A percentile compares a stretch with the other conserved stretches of the same genome.
These are phyloP conservation scores for Candida ficus DNA, from an alignment of 805 yeast species.

Conservation along the genomic window DNA sequence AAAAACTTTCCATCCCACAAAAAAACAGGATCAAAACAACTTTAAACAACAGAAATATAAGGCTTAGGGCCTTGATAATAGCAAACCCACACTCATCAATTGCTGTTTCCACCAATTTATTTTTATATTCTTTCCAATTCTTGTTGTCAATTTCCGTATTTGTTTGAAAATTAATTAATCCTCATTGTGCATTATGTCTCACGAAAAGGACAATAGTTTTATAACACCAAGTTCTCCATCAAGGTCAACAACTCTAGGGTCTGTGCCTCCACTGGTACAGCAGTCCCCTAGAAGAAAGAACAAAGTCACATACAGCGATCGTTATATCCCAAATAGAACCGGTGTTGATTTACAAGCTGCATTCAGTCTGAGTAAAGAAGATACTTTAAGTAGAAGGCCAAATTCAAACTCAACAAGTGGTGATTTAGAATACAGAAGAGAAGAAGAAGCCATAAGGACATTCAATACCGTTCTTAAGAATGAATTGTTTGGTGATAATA, in stretches of 20 bases:
- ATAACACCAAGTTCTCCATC: slow-evolving; percentile 27
- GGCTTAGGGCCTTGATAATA: neutral
- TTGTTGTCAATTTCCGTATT: neutral
- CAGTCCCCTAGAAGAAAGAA: slow-evolving; percentile 32
- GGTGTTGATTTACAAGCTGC: slow-evolving; percentile 90
- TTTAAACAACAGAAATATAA: neutral
- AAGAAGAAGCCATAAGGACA: slow-evolving; percentile 80
- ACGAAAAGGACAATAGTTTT: slow-evolving; percentile 17
- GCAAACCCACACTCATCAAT: neutral
- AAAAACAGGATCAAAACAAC: neutral
- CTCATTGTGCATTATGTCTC: slow-evolving; percentile 11
- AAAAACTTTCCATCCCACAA: slow-evolving; percentile 2
- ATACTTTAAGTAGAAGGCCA: slow-evolving; percentile 15
- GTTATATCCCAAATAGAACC: slow-evolving; percentile 83
- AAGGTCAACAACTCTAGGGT: slow-evolving; percentile 25
- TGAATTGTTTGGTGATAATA: slow-evolving; percentile 86
- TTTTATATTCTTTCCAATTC: neutral
- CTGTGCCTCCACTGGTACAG: slow-evolving; percentile 9
- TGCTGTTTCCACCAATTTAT: neutral
- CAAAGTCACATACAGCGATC: slow-evolving; percentile 62
- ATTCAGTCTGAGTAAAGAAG: slow-evolving; percentile 20
- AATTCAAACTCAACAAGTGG: slow-evolving; percentile 20
- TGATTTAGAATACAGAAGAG: slow-evolving; percentile 63
- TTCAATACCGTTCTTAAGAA: slow-evolving; percentile 83
- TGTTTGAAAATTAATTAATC: neutral